A percentile compares a stretch with the other conserved stretches of the same genome.
phyloP scores from a whole-genome alignment of 1,284 basidiomycete species.

The Puccinia polysora region DNA sequence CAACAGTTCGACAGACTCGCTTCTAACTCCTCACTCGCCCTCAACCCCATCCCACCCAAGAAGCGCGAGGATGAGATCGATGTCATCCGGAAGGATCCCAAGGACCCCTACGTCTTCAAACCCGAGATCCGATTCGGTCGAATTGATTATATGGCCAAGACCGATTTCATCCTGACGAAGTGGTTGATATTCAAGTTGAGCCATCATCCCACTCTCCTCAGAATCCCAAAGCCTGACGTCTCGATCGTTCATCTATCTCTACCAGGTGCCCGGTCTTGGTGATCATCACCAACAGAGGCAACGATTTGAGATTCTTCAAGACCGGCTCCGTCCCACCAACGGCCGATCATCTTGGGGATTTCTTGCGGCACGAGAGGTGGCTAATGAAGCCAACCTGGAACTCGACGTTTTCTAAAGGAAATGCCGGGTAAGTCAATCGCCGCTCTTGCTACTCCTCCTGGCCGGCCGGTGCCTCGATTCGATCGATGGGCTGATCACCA shows the following conservation, averaged over 20 bases:
- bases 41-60: conserved; percentile 25
- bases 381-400: conserved; percentile 31
- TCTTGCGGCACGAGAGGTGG: conserved; percentile 24
- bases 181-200: conserved; percentile 44
- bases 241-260: background rate
- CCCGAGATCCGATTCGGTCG: conserved; percentile 32
- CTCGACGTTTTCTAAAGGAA: conserved; percentile 30
- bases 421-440: conserved; percentile 33
- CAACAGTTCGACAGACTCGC: conserved; percentile 34
- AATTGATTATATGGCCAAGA: conserved; percentile 41
- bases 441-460: background rate
- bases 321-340: conserved; percentile 44
- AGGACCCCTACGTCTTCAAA: conserved; percentile 25
- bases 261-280: conserved; percentile 47
- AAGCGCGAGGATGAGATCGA: conserved; percentile 28
- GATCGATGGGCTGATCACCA: background rate
- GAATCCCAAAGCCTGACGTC: background rate
- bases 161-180: conserved; percentile 37
- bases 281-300: conserved; percentile 44
- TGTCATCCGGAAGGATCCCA: conserved; percentile 10
- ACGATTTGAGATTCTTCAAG: conserved; percentile 47
- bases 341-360: conserved; percentile 30
- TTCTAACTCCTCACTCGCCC: conserved; percentile 34
- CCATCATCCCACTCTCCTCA: background rate
- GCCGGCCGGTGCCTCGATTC: background rate